Evolutionary conservation across 768 basidiomycete species (phyloP), one percentile per base, ranked within the genome.

Genomic region (Phaffia tasmanica): DNA sequence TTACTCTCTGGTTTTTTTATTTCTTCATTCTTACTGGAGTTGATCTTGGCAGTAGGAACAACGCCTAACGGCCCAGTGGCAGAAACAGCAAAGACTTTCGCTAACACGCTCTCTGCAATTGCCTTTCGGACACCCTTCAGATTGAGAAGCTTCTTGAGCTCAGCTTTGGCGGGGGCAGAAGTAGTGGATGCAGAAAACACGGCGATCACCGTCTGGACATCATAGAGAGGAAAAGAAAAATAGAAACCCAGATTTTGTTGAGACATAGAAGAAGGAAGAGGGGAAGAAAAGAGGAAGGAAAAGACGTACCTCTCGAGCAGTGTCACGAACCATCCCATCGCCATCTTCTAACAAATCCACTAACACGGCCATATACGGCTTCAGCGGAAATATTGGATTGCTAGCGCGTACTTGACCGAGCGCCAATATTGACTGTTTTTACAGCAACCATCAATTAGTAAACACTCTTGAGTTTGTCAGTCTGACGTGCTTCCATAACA

Each of bases 341-440:
- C 85, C 83, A 76, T 98, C 94, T 78, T 97, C 89, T 35, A 99
- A 80, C 49, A 85, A 80, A 64, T 86, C 88, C 46, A 97, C 89
- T 59, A 99, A 83, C 16, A 81, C 77, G 1, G 86, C 76, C 42
- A 94, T 82, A 77, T 86, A 97, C 6, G 87, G 83, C 55, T 87
- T 82, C 53, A 95, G 83, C 47, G 89, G 89, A 67, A 90, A 89
- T 54, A 83, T 79, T 72, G 83, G 74, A 87, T 83, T 54, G 78
- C 74, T 48, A 86, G 84, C 61, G 88, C 50, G 3, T 2, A 5
- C 6, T 23, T 49, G 29, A 57, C 23, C n/a, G 53, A 27, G 6
- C 5, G 32, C 2, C 48, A 6, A n/a, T 19, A 49, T 54, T 61
- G 29, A 54, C 19, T 23, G 49, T 50, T 21, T 0, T n/a, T 9